Conservation (phyloP, 352 stramenopile species). For the Globisporangium emineosum region DNA sequence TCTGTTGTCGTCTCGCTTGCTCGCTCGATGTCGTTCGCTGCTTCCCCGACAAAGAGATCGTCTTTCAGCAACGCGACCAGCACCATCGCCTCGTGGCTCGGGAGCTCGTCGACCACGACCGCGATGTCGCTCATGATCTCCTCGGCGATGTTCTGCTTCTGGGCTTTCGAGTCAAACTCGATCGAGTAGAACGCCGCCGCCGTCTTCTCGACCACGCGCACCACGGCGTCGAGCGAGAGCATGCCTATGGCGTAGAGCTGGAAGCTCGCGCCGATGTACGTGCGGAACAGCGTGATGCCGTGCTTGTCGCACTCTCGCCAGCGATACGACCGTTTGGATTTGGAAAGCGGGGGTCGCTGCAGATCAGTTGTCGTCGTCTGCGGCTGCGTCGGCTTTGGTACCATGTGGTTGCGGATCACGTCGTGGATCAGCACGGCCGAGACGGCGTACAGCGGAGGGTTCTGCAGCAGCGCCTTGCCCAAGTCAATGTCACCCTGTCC, state of each 20-base stretch:
- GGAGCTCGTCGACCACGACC: constrained; percentile 50
- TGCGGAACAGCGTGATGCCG: constrained; percentile 70
- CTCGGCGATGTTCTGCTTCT: constrained; percentile 48
- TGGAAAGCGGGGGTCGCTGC: constrained; percentile 15
- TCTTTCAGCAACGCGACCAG: constrained; percentile 48
- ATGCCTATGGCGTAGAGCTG: constrained; percentile 50
- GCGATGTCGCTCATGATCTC: constrained; percentile 66
- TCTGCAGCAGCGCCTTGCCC: constrained; percentile 59
- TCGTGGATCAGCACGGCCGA: constrained; percentile 76
- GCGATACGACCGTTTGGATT: constrained; percentile 48
- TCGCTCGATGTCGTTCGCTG: not conserved
- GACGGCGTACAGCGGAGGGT: constrained; percentile 51
- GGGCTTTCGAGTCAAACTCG: constrained; percentile 51
- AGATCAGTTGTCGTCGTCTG: not conserved
- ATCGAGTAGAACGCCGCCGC: constrained; percentile 50
- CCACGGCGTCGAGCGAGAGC: constrained; percentile 45
- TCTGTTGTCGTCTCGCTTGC: not conserved
- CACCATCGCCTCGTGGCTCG: constrained; percentile 47
- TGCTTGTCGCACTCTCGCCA: constrained; percentile 57
- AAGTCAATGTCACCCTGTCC: constrained; percentile 80
- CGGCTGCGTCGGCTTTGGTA: not conserved
- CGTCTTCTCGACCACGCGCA: constrained; percentile 64
- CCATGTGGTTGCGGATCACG: constrained; percentile 74
- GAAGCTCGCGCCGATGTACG: constrained; percentile 75
- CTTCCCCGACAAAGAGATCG: constrained; percentile 29